A percentile compares a stretch with the other conserved stretches of the same genome.
Conservation (phyloP, 2,329 filamentous ascomycete species). For the Plectosphaerella sp. region DNA sequence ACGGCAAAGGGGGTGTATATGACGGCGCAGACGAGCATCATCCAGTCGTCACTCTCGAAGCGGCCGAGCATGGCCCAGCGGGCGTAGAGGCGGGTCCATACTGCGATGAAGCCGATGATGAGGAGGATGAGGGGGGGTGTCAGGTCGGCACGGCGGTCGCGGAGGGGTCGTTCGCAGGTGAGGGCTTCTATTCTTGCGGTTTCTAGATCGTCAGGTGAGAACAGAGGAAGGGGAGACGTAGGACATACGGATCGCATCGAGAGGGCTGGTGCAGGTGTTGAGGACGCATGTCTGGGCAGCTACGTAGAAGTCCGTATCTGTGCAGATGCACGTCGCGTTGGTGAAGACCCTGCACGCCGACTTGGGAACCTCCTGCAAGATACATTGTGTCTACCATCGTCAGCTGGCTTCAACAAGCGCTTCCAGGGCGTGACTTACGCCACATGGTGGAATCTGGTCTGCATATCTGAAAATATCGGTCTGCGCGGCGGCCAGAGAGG, state of each 20-base stretch:
- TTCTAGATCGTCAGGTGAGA: constrained; percentile 13
- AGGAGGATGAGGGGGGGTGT: constrained; percentile 29
- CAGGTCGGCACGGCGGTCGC: constrained; percentile 25
- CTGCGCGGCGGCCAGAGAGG: neutral
- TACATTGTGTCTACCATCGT: constrained; percentile 14
- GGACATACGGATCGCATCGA: constrained; percentile 16
- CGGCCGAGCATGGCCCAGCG: constrained; percentile 24
- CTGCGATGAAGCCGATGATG: constrained; percentile 24
- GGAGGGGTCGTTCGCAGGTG: constrained; percentile 22
- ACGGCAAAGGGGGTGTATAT: constrained; percentile 25
- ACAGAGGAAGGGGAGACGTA: neutral
- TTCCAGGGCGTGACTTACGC: constrained; percentile 9
- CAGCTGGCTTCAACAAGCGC: neutral
- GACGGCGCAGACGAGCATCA: constrained; percentile 30
- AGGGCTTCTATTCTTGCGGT: constrained; percentile 24
- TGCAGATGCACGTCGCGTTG: constrained; percentile 24
- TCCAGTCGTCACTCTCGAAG: constrained; percentile 32
- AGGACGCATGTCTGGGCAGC: constrained; percentile 17
- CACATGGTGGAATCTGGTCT: constrained; percentile 13
- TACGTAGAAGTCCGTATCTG: constrained; percentile 12
- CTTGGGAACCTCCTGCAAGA: constrained; percentile 12
- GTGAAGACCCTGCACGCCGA: constrained; percentile 16
- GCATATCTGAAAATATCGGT: constrained; percentile 10
- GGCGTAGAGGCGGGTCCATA: constrained; percentile 29
- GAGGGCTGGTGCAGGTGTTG: constrained; percentile 13